phyloP scores from a whole-genome alignment of 192 early-diverging fungal species.

The Gonapodya sp. region DNA sequence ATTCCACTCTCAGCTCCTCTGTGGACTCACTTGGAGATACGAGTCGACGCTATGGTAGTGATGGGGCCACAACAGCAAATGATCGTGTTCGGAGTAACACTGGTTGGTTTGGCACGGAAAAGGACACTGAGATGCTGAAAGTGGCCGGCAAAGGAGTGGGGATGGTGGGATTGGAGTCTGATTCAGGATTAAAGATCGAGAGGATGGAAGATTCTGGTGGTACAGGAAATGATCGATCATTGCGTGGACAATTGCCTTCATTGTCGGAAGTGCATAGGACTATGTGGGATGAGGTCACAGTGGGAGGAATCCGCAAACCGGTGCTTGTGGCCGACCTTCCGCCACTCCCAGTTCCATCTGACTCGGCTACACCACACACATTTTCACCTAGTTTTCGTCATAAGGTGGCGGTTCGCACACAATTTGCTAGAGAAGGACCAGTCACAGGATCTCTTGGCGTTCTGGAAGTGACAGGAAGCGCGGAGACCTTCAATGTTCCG shows the following conservation, averaged over 20 bases:
- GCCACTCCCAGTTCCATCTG: neutral
- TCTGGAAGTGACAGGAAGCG: neutral
- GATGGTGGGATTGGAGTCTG: neutral
- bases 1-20: neutral
- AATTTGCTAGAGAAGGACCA: neutral
- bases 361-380: neutral
- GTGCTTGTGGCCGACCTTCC: neutral
- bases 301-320: neutral
- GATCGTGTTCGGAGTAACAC: too few relatives aligned
- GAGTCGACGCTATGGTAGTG: neutral
- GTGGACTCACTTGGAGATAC: too few relatives aligned
- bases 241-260: too few relatives aligned
- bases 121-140: neutral
- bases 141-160: neutral
- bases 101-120: neutral
- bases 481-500: neutral
- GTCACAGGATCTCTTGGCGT: neutral
- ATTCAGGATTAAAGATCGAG: too few relatives aligned
- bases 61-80: neutral
- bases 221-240: too few relatives aligned
- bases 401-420: neutral
- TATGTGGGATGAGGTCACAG: neutral
- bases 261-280: too few relatives aligned
- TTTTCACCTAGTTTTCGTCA: neutral
- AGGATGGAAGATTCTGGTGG: too few relatives aligned